phyloP scores from a whole-genome alignment of 169 alveolate species.

The Plasmodium coatneyi region DNA sequence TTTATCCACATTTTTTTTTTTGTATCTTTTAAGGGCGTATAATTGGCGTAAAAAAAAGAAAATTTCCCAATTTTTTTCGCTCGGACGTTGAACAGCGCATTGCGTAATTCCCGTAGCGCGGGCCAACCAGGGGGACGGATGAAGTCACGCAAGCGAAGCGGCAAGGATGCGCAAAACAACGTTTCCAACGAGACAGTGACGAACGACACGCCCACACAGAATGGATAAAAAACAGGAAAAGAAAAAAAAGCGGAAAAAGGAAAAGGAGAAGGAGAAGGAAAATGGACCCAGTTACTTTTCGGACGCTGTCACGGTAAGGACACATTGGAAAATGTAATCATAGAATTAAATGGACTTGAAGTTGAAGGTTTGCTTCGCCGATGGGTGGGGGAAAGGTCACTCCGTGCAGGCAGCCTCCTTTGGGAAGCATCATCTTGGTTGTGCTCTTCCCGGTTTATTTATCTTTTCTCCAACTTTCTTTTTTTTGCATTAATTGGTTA shows the following conservation, averaged over 20 bases:
- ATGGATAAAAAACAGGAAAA: constrained; percentile 49
- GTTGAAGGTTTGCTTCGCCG: background rate
- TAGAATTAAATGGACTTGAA: too few relatives aligned
- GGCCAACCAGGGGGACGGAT: background rate
- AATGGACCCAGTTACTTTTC: constrained; percentile 46
- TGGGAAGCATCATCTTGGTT: background rate
- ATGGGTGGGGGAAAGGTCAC: background rate
- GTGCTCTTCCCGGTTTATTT: background rate
- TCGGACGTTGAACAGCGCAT: background rate
- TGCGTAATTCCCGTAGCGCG: background rate
- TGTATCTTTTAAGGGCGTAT: background rate
- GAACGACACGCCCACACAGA: background rate
- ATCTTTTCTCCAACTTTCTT: background rate
- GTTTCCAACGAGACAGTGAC: background rate
- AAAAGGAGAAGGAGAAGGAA: constrained; percentile 57
- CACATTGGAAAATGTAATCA: background rate
- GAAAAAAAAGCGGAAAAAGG: constrained; percentile 19
- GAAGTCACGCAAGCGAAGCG: background rate
- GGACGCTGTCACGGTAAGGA: constrained; percentile 38
- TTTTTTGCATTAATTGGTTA: background rate
- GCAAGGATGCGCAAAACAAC: background rate
- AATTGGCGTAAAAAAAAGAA: background rate
- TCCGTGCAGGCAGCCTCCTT: background rate
- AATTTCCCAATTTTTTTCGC: background rate
- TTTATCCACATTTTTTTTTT: too few relatives aligned